These are phyloP conservation scores for Babesia gibsoni DNA, from an alignment of 169 alveolate species.

Conservation along the genomic window DNA sequence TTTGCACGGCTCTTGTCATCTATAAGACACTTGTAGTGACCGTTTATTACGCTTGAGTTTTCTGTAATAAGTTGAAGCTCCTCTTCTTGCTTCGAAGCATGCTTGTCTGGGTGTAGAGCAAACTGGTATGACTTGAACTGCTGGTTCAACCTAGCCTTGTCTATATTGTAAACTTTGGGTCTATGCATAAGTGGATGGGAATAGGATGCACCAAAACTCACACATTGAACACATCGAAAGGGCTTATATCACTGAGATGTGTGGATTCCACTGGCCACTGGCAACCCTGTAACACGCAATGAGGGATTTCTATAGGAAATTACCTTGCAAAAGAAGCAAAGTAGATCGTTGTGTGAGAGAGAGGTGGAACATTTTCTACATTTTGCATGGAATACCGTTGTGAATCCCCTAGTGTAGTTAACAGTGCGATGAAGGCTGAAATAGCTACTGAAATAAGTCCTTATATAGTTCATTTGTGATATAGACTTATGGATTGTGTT, in stretches of 20 bases:
- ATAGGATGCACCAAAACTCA: not conserved
- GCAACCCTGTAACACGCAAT: constrained; percentile 31
- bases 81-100: constrained; percentile 8
- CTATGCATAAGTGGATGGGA: not conserved
- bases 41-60: constrained; percentile 45
- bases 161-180: constrained; percentile 14
- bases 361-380: constrained; percentile 36
- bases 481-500: not conserved
- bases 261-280: constrained; percentile 55
- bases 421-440: not conserved
- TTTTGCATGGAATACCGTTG: not conserved
- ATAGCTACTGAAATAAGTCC: not conserved
- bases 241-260: not conserved
- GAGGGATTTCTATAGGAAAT: not conserved
- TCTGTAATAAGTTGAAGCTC: constrained; percentile 39
- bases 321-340: constrained; percentile 50
- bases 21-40: constrained; percentile 9
- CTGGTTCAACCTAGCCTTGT: constrained; percentile 28
- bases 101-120: constrained; percentile 52
- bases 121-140: constrained; percentile 39
- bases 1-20: constrained; percentile 59
- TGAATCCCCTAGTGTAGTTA: not conserved
- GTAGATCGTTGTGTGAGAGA: not conserved
- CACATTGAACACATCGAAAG: constrained; percentile 45
- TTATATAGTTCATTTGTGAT: not conserved